Conservation (phyloP, 495 filamentous ascomycete species). For the Letharia lupina region DNA sequence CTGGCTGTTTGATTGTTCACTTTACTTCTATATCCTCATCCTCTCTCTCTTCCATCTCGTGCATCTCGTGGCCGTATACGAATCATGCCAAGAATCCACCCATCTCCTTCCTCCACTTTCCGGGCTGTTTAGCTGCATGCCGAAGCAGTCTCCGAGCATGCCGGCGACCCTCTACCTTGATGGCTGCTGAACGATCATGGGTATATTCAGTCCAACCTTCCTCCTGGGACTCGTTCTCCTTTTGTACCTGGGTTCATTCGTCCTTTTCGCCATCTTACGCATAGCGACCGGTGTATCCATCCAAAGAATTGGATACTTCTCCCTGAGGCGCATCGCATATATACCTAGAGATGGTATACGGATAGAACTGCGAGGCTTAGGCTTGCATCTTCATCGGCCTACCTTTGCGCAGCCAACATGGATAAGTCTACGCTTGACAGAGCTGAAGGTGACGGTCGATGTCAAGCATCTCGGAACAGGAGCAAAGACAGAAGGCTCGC, state of each 20-base stretch:
- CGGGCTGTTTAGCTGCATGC: background rate
- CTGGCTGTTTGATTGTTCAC: too few relatives aligned
- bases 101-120: background rate
- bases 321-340: conserved; percentile 81
- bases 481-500: conserved; percentile 35
- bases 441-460: conserved; percentile 77
- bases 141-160: conserved; percentile 18
- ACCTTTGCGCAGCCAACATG: conserved; percentile 97
- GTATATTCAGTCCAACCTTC: conserved; percentile 62
- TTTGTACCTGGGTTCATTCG: conserved; percentile 82
- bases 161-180: conserved; percentile 15
- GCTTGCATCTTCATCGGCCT: conserved; percentile 78
- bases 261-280: conserved; percentile 86
- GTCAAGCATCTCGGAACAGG: conserved; percentile 46
- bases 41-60: background rate
- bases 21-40: background rate
- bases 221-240: conserved; percentile 75
- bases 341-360: conserved; percentile 76
- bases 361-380: conserved; percentile 82
- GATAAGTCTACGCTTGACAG: conserved; percentile 80
- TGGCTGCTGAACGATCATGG: conserved; percentile 40
- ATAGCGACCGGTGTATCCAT: conserved; percentile 93
- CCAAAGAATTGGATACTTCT: conserved; percentile 87
- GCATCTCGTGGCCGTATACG: background rate
- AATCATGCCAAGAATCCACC: background rate